These are phyloP conservation scores for Candida railenensis DNA, from an alignment of 805 yeast genomes.

Conservation along the genomic window DNA sequence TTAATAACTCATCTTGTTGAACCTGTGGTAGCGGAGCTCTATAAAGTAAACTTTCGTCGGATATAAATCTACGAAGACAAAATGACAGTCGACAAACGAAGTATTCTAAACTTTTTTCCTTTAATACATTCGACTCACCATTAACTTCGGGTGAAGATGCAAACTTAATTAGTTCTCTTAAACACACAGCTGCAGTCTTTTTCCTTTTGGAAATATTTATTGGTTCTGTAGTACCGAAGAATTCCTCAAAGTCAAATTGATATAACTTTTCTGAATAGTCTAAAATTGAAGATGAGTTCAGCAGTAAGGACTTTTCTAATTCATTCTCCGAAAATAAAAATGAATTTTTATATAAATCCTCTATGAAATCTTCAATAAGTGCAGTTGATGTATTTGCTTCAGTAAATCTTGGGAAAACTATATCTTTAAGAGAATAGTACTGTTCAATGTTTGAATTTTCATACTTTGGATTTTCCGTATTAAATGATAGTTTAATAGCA, in stretches of 20 bases:
- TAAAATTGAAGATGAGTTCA: constrained; percentile 22
- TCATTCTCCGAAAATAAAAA: constrained; percentile 59
- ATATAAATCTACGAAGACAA: constrained; percentile 59
- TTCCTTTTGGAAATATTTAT: constrained; percentile 43
- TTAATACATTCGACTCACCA: constrained; percentile 20
- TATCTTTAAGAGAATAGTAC: constrained; percentile 40
- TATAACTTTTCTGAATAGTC: constrained; percentile 39
- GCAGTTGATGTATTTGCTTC: constrained; percentile 22
- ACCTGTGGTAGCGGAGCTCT: constrained; percentile 64
- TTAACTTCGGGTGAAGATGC: constrained; percentile 10
- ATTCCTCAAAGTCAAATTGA: constrained; percentile 43
- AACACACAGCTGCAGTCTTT: constrained; percentile 53
- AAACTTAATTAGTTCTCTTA: constrained; percentile 50
- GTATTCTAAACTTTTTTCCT: constrained; percentile 26
- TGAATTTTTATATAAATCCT: constrained; percentile 56
- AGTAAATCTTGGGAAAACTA: constrained; percentile 35
- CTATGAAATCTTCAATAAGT: constrained; percentile 42
- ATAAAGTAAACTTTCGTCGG: constrained; percentile 59
- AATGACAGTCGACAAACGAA: constrained; percentile 59
- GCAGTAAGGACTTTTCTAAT: constrained; percentile 38
- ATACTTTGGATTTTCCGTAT: constrained; percentile 16
- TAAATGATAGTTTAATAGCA: constrained; percentile 40
- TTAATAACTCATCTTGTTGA: constrained; percentile 61
- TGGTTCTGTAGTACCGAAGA: constrained; percentile 65
- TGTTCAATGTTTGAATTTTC: constrained; percentile 48